Conservation (phyloP, 768 basidiomycete genomes). For the Leccinum disarticulatum region DNA sequence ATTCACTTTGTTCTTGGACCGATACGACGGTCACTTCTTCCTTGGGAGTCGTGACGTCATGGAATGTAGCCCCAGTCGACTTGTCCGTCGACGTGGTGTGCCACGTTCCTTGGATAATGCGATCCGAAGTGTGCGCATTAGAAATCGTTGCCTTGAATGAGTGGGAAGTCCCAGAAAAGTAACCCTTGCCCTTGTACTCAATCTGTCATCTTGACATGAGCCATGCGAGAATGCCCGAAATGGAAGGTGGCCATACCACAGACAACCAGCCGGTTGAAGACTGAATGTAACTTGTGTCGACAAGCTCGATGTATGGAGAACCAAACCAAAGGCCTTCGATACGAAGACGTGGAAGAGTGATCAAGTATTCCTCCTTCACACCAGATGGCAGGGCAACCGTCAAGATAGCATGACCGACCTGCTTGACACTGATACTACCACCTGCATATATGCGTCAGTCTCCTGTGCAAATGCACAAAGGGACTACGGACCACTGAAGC, state of each 20-base stretch:
- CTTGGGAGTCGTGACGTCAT: conserved; percentile 72
- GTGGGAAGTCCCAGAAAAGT: conserved; percentile 92
- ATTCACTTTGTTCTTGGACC: conserved; percentile 67
- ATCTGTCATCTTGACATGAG: conserved; percentile 52
- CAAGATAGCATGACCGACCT: conserved; percentile 90
- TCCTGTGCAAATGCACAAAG: neutral
- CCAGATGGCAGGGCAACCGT: conserved; percentile 62
- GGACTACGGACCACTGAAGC: conserved; percentile 65
- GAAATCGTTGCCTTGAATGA: conserved; percentile 82
- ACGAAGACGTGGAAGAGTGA: conserved; percentile 87
- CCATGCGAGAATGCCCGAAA: neutral
- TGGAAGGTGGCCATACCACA: conserved; percentile 35
- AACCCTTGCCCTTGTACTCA: conserved; percentile 96
- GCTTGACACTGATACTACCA: conserved; percentile 83
- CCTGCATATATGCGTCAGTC: conserved; percentile 34
- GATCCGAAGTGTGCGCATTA: conserved; percentile 42
- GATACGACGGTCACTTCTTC: conserved; percentile 70
- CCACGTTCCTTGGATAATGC: conserved; percentile 81
- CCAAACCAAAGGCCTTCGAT: conserved; percentile 95
- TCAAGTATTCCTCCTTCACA: conserved; percentile 70
- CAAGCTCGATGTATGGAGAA: conserved; percentile 89
- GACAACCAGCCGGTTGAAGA: conserved; percentile 59
- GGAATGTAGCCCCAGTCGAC: conserved; percentile 55
- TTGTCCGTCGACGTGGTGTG: conserved; percentile 58
- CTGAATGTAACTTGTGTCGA: conserved; percentile 79